These are phyloP conservation scores for Leishmania mexicana DNA, from an alignment of 208 protist genomes.

Conservation along the genomic window DNA sequence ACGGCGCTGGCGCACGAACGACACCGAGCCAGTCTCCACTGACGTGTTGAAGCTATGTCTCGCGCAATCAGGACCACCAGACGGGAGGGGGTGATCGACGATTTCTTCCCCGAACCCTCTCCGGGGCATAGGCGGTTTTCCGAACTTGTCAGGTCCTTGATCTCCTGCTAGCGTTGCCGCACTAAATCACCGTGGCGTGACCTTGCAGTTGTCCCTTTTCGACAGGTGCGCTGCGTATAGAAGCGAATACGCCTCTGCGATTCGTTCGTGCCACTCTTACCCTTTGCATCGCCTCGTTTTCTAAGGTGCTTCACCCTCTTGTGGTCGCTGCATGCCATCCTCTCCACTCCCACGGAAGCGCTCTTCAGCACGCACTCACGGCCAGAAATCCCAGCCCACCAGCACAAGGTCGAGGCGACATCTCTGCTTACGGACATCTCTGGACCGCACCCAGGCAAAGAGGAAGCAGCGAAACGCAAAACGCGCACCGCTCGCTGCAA, in stretches of 20 bases:
- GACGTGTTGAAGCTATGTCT: too few relatives aligned
- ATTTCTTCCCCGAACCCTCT: not conserved
- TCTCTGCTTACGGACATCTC: not conserved
- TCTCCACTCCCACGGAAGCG: not conserved
- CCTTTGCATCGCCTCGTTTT: not conserved
- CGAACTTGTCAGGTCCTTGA: not conserved
- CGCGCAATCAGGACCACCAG: not conserved
- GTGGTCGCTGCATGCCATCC: not conserved
- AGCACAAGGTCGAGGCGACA: not conserved
- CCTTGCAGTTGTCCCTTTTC: not conserved
- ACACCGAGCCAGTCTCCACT: not conserved
- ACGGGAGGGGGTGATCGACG: too few relatives aligned
- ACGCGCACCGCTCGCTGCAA: not conserved
- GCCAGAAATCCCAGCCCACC: not conserved
- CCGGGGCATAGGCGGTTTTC: not conserved
- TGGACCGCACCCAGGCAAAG: not conserved
- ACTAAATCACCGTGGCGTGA: not conserved
- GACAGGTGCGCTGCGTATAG: not conserved
- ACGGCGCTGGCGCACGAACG: not conserved
- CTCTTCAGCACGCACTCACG: conserved; percentile 3
- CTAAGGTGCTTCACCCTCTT: not conserved
- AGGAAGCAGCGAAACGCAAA: conserved; percentile 2
- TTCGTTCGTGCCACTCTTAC: not conserved
- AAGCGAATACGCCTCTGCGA: not conserved
- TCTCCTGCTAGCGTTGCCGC: not conserved